Conservation (phyloP, 495 filamentous ascomycete genomes). For the Astrothelium macrocarpum region DNA sequence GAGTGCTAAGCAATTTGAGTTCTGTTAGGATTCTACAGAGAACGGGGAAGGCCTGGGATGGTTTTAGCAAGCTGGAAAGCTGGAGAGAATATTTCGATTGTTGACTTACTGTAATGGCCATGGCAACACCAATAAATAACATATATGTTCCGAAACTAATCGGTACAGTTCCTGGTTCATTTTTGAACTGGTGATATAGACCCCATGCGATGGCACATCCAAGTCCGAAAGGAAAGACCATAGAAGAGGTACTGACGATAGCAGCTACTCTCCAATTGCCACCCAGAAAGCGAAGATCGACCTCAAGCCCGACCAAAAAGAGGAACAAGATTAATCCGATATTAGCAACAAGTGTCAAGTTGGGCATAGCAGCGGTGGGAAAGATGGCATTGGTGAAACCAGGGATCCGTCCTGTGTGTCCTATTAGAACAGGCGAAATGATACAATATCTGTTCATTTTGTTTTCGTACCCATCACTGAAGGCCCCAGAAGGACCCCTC, state of each 20-base stretch:
- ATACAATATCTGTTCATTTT: too few relatives aligned
- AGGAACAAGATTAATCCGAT: constrained; percentile 83
- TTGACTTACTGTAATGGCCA: constrained; percentile 69
- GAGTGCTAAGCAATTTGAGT: constrained; percentile 73
- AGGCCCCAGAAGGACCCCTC: constrained; percentile 81
- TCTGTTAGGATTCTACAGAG: constrained; percentile 91
- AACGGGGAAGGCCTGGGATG: constrained; percentile 73
- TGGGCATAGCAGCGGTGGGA: constrained; percentile 60
- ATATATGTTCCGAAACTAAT: constrained; percentile 76
- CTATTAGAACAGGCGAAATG: too few relatives aligned
- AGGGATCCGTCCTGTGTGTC: constrained; percentile 51
- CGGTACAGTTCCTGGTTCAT: constrained; percentile 49
- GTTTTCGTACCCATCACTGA: constrained; percentile 58
- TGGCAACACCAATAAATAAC: constrained; percentile 88
- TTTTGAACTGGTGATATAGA: constrained; percentile 66
- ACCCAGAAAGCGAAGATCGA: constrained; percentile 74
- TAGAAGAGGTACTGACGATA: constrained; percentile 74
- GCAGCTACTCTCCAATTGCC: constrained; percentile 80
- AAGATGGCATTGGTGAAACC: constrained; percentile 73
- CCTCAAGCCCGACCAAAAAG: constrained; percentile 87
- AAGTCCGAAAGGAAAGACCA: constrained; percentile 67
- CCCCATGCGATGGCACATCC: constrained; percentile 77
- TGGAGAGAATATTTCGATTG: neutral
- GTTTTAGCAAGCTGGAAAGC: neutral
- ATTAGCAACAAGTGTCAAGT: constrained; percentile 75